Conservation (phyloP, 2,329 filamentous ascomycete species). For the Orbilia brochopaga region DNA sequence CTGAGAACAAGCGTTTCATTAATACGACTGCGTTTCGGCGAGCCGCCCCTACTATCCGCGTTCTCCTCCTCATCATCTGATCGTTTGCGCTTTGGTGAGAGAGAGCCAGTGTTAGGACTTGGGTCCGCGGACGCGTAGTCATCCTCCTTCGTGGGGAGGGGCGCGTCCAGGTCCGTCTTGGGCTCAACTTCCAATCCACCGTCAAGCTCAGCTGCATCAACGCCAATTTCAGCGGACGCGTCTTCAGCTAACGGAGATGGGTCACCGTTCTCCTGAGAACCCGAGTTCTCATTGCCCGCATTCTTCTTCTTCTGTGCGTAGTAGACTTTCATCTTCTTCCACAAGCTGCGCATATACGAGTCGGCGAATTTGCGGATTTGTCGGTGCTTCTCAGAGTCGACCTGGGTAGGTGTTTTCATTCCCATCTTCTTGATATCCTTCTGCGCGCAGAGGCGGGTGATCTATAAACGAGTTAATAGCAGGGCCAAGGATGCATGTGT, state of each 20-base stretch:
- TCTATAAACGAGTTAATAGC: slow-evolving; percentile 21
- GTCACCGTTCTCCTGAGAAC: slow-evolving; percentile 15
- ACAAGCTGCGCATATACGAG: slow-evolving; percentile 36
- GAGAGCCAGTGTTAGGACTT: slow-evolving; percentile 26
- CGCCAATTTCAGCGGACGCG: neutral
- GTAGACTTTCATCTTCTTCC: slow-evolving; percentile 48
- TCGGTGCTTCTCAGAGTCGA: slow-evolving; percentile 26
- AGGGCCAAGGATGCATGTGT: neutral
- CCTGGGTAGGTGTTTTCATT: slow-evolving; percentile 21
- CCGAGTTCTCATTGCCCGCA: slow-evolving; percentile 9
- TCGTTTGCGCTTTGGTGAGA: slow-evolving; percentile 40
- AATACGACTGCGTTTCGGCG: slow-evolving; percentile 45
- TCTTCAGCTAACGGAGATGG: slow-evolving; percentile 8
- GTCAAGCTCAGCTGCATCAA: slow-evolving; percentile 8
- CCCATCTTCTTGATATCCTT: slow-evolving; percentile 46
- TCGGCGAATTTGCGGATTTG: slow-evolving; percentile 44
- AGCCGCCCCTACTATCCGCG: slow-evolving; percentile 13
- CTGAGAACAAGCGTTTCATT: slow-evolving; percentile 45
- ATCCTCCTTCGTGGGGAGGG: slow-evolving; percentile 6
- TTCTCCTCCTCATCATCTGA: slow-evolving; percentile 24
- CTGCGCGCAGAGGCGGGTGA: slow-evolving; percentile 41
- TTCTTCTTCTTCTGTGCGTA: slow-evolving; percentile 37
- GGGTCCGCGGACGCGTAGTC: slow-evolving; percentile 24
- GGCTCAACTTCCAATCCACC: slow-evolving; percentile 5
- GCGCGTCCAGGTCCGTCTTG: slow-evolving; percentile 3